These are phyloP conservation scores for Didymella exigua DNA, from an alignment of 2,329 filamentous ascomycete species.

Conservation along the genomic window DNA sequence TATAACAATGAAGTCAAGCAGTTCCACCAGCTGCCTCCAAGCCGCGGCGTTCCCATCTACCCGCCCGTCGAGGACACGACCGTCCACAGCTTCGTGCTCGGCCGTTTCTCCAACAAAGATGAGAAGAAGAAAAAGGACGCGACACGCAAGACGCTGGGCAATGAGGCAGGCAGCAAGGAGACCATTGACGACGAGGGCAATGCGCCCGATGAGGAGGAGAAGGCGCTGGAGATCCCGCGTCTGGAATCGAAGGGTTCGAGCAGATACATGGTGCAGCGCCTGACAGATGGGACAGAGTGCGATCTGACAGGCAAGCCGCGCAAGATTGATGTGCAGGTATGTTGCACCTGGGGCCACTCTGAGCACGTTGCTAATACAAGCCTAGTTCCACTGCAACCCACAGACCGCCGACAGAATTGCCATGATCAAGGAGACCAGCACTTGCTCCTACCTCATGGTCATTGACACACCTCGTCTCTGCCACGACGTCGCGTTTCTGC, in stretches of 20 bases:
- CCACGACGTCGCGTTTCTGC: conserved; percentile 83
- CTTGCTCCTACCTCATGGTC: conserved; percentile 91
- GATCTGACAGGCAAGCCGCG: conserved; percentile 82
- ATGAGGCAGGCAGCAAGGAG: conserved; percentile 33
- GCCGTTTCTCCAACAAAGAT: conserved; percentile 56
- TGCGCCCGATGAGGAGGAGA: conserved; percentile 29
- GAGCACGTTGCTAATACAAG: neutral
- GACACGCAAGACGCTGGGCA: conserved; percentile 37
- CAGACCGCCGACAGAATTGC: conserved; percentile 77
- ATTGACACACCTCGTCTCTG: conserved; percentile 88
- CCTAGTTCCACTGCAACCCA: conserved; percentile 75
- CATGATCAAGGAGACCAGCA: conserved; percentile 91
- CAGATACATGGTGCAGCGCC: conserved; percentile 81
- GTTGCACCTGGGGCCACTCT: conserved; percentile 17
- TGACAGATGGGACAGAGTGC: conserved; percentile 80
- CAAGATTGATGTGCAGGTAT: conserved; percentile 78
- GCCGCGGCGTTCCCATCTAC: conserved; percentile 68
- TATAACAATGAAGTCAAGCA: conserved; percentile 87
- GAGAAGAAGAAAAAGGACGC: conserved; percentile 28
- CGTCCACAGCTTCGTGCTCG: conserved; percentile 78
- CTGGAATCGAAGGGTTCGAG: conserved; percentile 83
- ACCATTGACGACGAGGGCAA: conserved; percentile 39
- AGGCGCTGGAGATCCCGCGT: conserved; percentile 58
- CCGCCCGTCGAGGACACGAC: conserved; percentile 78
- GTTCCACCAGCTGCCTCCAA: conserved; percentile 80